Evolutionary conservation across 495 filamentous ascomycete genomes (phyloP).

Genomic region (Lasiosphaeriaceae sp.): DNA sequence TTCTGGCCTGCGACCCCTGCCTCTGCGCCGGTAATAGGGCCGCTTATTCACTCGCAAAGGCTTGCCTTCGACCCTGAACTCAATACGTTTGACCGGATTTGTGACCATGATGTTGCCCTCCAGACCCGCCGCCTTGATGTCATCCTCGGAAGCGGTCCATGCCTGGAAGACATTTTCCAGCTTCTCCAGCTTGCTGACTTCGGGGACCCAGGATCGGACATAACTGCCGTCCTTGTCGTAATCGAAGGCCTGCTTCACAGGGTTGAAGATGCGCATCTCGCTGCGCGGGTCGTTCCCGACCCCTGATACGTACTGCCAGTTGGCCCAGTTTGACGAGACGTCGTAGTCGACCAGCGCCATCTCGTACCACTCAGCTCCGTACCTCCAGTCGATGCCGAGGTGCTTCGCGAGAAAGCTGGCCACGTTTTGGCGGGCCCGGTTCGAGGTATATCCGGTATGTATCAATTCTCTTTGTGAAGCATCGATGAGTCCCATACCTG

Average conservation of each 20-base stretch:
- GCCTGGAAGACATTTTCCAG: slow-evolving; percentile 60
- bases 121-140: slow-evolving; percentile 49
- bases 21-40: slow-evolving; percentile 27
- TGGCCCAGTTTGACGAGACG: slow-evolving; percentile 67
- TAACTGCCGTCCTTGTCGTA: slow-evolving; percentile 66
- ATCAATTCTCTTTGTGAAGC: slow-evolving; percentile 64
- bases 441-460: slow-evolving; percentile 68
- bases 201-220: slow-evolving; percentile 61
- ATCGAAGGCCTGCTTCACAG: slow-evolving; percentile 65
- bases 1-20: not conserved
- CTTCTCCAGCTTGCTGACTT: slow-evolving; percentile 48
- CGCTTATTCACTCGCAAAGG: slow-evolving; percentile 27
- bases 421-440: slow-evolving; percentile 67
- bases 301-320: slow-evolving; percentile 72
- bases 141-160: slow-evolving; percentile 52
- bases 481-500: slow-evolving; percentile 67
- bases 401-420: slow-evolving; percentile 68
- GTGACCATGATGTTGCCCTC: slow-evolving; percentile 49
- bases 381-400: slow-evolving; percentile 68
- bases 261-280: slow-evolving; percentile 65
- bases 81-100: slow-evolving; percentile 53
- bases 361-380: slow-evolving; percentile 78
- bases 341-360: slow-evolving; percentile 67
- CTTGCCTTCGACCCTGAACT: slow-evolving; percentile 47
- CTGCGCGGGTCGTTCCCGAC: slow-evolving; percentile 70